These are phyloP conservation scores for Ustilago xerochloae DNA, from an alignment of 1,284 basidiomycete species.

Conservation along the genomic window DNA sequence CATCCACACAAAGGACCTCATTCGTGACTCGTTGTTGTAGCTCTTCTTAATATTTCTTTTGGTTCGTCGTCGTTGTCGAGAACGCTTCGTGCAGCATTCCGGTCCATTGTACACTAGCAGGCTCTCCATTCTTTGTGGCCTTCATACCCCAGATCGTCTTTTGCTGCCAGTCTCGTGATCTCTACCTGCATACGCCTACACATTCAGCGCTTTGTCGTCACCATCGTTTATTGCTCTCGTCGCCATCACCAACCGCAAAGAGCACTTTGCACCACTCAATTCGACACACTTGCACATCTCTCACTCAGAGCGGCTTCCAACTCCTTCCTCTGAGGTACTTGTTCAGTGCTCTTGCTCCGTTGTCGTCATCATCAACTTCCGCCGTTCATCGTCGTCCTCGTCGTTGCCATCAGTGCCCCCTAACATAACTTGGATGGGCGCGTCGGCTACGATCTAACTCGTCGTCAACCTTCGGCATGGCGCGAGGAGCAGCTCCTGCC, in stretches of 20 bases:
- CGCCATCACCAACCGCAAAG: background rate
- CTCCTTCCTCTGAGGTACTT: constrained; percentile 26
- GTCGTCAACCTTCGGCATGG: constrained; percentile 51
- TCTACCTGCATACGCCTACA: background rate
- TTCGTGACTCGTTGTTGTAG: background rate
- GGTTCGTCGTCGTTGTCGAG: constrained; percentile 13
- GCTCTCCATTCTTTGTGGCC: constrained; percentile 10
- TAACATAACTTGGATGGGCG: constrained; percentile 44
- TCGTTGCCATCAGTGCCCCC: constrained; percentile 30
- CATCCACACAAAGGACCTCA: background rate
- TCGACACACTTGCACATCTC: background rate
- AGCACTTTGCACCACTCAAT: background rate
- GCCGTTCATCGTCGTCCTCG: background rate
- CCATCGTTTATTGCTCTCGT: constrained; percentile 8
- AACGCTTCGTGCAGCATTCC: constrained; percentile 21
- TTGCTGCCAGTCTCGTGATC: constrained; percentile 3
- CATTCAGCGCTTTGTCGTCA: background rate
- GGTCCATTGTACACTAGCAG: constrained; percentile 39
- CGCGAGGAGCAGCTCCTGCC: constrained; percentile 48
- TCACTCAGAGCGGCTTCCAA: constrained; percentile 22
- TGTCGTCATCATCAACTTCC: background rate
- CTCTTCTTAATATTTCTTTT: constrained; percentile 1
- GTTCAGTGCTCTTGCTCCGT: background rate
- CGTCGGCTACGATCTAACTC: constrained; percentile 40
- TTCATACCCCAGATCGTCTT: constrained; percentile 24